Conservation (phyloP, 371 early-diverging fungal genomes). For the Chytridium lagenaria region DNA sequence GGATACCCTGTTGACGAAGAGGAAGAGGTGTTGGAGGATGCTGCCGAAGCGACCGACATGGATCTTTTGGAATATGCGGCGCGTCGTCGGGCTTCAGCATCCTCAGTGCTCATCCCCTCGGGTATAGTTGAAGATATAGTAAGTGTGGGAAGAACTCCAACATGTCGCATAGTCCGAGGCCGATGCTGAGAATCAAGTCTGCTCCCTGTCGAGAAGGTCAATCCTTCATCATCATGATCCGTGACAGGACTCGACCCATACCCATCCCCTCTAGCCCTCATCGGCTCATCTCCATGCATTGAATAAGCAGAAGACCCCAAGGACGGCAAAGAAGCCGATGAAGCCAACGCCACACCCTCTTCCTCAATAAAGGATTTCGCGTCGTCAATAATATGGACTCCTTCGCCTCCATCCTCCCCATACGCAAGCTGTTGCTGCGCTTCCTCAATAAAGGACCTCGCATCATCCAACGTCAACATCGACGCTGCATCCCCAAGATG, state of each 20-base stretch:
- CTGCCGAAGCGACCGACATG: neutral
- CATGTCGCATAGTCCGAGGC: no score
- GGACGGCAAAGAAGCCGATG: neutral
- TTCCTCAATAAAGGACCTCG: constrained; percentile 33
- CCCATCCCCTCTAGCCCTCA: no score
- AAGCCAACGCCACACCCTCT: neutral
- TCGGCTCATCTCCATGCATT: no score
- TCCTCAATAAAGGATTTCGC: constrained; percentile 29
- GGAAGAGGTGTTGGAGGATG: neutral
- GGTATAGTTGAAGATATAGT: no score
- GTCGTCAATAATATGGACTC: constrained; percentile 26
- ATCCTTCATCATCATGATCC: constrained; percentile 20
- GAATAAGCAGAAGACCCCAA: neutral
- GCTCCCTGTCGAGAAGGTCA: neutral
- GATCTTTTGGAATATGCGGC: no score
- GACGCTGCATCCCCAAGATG: neutral
- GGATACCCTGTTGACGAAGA: neutral
- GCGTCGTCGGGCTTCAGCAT: no score
- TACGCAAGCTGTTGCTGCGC: neutral
- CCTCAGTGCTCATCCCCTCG: no score
- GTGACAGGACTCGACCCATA: no score
- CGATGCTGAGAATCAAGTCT: no score
- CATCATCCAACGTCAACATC: constrained; percentile 33
- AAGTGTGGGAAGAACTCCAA: no score
- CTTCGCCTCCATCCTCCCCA: neutral